A percentile compares a stretch with the other conserved stretches of the same genome.
Evolutionary conservation across 257 asterid genomes (phyloP).

Genomic region (Rhazya stricta): DNA sequence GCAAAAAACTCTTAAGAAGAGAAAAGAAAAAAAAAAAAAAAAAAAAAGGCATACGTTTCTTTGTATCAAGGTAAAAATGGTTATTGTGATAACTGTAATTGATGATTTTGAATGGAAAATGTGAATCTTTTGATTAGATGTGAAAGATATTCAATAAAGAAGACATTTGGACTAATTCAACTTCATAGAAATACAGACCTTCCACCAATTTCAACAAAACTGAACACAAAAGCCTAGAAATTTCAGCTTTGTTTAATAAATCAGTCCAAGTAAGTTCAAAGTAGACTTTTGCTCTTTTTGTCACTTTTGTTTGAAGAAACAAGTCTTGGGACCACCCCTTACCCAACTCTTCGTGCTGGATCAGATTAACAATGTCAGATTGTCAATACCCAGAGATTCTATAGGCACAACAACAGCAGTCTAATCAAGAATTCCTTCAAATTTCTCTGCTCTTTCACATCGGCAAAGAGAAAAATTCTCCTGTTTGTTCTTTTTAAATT

Average conservation of each 20-base stretch:
- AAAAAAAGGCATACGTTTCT: too few species aligned
- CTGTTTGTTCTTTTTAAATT: not conserved
- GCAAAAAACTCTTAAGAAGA: too few species aligned
- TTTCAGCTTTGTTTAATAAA: slow-evolving; percentile 13
- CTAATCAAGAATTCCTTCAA: slow-evolving; percentile 27
- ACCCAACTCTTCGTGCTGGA: slow-evolving; percentile 24
- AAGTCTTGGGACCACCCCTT: slow-evolving; percentile 38
- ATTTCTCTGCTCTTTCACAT: slow-evolving; percentile 42
- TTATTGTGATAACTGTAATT: not conserved
- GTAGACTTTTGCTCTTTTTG: slow-evolving; percentile 47
- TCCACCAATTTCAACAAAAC: slow-evolving; percentile 20
- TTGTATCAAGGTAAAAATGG: not conserved
- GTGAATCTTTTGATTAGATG: not conserved
- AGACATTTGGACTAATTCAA: slow-evolving; percentile 16
- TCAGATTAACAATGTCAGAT: slow-evolving; percentile 21
- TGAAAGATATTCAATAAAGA: not conserved
- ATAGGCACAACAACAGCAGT: not conserved
- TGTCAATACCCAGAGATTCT: slow-evolving; percentile 17
- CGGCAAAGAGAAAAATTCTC: slow-evolving; percentile 14
- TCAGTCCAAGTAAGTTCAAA: slow-evolving; percentile 54
- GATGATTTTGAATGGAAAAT: not conserved
- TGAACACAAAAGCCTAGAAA: slow-evolving; percentile 20
- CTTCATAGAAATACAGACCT: slow-evolving; percentile 20
- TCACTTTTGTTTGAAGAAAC: slow-evolving; percentile 41
- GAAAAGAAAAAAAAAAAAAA: not conserved